Evolutionary conservation across 345 rosid genomes (phyloP).

Genomic region (Erucastrum elatum): DNA sequence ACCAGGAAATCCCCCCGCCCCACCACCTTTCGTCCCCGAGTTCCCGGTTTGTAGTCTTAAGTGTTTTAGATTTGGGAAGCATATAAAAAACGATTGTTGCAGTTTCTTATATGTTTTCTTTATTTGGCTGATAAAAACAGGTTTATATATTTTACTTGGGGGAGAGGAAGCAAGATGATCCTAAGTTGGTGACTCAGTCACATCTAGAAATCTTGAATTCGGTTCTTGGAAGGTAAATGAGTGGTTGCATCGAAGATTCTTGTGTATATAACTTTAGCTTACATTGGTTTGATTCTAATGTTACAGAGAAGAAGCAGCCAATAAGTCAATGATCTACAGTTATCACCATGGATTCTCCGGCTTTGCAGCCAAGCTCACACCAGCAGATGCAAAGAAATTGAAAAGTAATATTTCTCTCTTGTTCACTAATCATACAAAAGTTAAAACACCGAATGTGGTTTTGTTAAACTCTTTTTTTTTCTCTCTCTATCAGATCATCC

Average conservation of each 20-base stretch:
- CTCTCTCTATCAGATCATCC: conserved; percentile 38
- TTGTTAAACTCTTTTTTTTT: not conserved
- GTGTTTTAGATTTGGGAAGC: no score
- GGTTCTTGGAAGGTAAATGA: conserved; percentile 32
- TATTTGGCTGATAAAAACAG: not conserved
- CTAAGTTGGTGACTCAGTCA: conserved; percentile 11
- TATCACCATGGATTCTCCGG: conserved; percentile 53
- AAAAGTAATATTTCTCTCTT: conserved; percentile 4
- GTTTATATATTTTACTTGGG: conserved; percentile 34
- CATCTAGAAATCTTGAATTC: conserved; percentile 28
- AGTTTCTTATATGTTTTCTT: no score
- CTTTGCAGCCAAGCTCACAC: conserved; percentile 55
- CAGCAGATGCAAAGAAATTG: conserved; percentile 40
- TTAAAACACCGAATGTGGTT: not conserved
- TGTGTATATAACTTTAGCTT: not conserved
- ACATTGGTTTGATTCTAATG: conserved; percentile 6
- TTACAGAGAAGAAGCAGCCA: conserved; percentile 40
- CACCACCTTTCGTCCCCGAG: conserved; percentile 15
- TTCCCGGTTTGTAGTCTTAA: conserved; percentile 14
- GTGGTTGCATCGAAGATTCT: conserved; percentile 14
- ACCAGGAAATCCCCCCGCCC: not conserved
- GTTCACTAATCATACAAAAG: conserved; percentile 20
- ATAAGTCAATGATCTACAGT: conserved; percentile 50
- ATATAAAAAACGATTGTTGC: no score
- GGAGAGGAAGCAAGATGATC: conserved; percentile 26